Base-by-base conservation (phyloP, 148 eudicot species). In the Spergularia bocconei region DNA sequence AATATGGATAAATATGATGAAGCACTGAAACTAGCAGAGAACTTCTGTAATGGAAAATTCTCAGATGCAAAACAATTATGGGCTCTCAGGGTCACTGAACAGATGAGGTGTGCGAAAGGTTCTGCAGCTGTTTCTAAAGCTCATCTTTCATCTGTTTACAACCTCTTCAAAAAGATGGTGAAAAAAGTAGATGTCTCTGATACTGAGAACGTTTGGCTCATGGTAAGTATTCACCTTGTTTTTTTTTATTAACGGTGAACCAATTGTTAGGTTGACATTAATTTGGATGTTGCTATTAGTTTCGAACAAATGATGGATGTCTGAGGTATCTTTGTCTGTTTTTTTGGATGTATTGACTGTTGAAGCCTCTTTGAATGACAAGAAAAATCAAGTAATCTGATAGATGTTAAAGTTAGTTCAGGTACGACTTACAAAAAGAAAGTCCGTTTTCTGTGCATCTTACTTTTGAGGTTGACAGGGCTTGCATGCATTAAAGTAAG, bases 151-250 rank as follows among this genome's bases (percentile, higher is more conserved):
- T 72, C 79, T 63, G 63, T 88, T 38, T 86, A 85, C 69, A 70
- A 75, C 36, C 88, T 87, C 29, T 67, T 90, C 69, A 85, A 71
- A 78, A 77, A 69, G 71, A 78, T 83, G 76, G 82, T 91, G 75
- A 77, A 57, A 56, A 83, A 80, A 59, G 75, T 85, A 56, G 36
- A 84, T 36, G 79, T 86, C 72, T 81, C 83, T 13, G 79, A 88
- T 77, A 89, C 86, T 21, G 89, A 93, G 64, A 76, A 73, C 77
- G 70, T 93, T 76, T 93, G 98, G 98, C 75, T 87, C 71, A 87
- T 87, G 97, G 98, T 91, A 93, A 70, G 88, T 20, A 73, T 12
- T 79, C 3, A 58, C 29, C 52, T 33, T 29, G 21, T 72, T 11
- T 36, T 12, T 55, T 3, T 62, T 36, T 60, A 33, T 57, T 33